A percentile compares a stretch with the other conserved stretches of the same genome.
Conservation (phyloP, 768 basidiomycete genomes). For the Mycena pura region DNA sequence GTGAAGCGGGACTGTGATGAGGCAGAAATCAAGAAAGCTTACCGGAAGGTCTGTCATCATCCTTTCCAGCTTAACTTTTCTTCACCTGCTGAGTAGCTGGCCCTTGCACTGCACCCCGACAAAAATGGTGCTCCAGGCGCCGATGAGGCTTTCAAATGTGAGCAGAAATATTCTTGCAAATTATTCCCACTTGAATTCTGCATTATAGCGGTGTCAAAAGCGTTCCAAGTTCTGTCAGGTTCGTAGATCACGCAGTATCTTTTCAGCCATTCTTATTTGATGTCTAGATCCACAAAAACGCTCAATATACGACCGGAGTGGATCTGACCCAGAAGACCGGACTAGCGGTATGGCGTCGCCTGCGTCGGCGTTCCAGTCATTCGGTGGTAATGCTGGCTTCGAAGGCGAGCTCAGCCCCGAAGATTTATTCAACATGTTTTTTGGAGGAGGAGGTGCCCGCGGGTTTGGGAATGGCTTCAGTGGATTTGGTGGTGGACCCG, state of each 20-base stretch:
- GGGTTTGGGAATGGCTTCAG: conserved; percentile 52
- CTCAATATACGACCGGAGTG: conserved; percentile 82
- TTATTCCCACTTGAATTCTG: conserved; percentile 3
- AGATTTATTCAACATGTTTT: conserved; percentile 99
- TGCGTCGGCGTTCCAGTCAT: conserved; percentile 55
- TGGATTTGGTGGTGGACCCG: conserved; percentile 63
- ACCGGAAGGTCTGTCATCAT: conserved; percentile 78
- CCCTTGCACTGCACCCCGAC: conserved; percentile 88
- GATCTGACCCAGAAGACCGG: conserved; percentile 89
- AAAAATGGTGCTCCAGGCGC: conserved; percentile 98
- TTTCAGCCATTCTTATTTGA: conserved; percentile 3
- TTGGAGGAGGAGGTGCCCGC: conserved; percentile 74
- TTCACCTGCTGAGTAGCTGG: conserved; percentile 58
- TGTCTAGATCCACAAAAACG: conserved; percentile 83
- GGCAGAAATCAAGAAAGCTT: conserved; percentile 89
- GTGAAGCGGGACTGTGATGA: conserved; percentile 85
- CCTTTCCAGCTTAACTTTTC: not conserved
- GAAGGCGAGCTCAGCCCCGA: conserved; percentile 93
- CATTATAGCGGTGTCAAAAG: conserved; percentile 90
- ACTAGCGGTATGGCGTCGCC: conserved; percentile 71
- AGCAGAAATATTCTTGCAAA: conserved; percentile 36
- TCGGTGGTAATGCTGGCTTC: conserved; percentile 60
- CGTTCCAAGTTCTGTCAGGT: conserved; percentile 94
- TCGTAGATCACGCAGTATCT: conserved; percentile 12
- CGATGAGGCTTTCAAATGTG: conserved; percentile 98